Evolutionary conservation across 2,329 filamentous ascomycete genomes (phyloP).

Genomic region (Colletotrichum chrysophilum): DNA sequence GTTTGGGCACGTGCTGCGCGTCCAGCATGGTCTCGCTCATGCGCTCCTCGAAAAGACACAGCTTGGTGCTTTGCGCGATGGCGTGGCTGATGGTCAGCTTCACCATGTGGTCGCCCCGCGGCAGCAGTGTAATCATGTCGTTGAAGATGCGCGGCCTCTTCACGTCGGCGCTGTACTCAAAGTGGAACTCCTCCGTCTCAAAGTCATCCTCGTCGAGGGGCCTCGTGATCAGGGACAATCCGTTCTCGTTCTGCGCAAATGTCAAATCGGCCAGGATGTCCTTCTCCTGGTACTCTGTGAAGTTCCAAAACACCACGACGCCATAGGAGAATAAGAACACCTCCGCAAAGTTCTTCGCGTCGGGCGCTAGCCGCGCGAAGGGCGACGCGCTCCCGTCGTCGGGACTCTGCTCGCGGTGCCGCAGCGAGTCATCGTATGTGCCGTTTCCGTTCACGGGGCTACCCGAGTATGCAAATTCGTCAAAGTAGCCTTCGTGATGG

Average conservation of each 20-base stretch:
- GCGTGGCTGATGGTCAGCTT: constrained; percentile 97
- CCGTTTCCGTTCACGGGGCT: constrained; percentile 34
- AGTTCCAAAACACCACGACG: constrained; percentile 99
- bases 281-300: constrained; percentile 94
- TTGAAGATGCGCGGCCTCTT: constrained; percentile 93
- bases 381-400: constrained; percentile 53
- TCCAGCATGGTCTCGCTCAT: constrained; percentile 95
- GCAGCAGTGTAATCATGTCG: constrained; percentile 97
- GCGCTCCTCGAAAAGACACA: constrained; percentile 94
- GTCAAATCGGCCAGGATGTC: constrained; percentile 94
- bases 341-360: constrained; percentile 84
- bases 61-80: constrained; percentile 95
- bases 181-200: constrained; percentile 98
- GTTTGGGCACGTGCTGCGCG: constrained; percentile 90
- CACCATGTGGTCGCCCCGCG: constrained; percentile 94
- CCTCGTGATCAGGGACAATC: constrained; percentile 72
- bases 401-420: constrained; percentile 29
- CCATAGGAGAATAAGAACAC: constrained; percentile 98
- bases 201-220: constrained; percentile 89
- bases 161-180: constrained; percentile 90
- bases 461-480: constrained; percentile 67
- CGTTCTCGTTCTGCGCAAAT: constrained; percentile 76
- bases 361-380: constrained; percentile 66
- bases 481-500: constrained; percentile 90
- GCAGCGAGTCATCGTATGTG: constrained; percentile 30